Conservation (phyloP, 306 rosid genomes). For the Vigna trinervia region DNA sequence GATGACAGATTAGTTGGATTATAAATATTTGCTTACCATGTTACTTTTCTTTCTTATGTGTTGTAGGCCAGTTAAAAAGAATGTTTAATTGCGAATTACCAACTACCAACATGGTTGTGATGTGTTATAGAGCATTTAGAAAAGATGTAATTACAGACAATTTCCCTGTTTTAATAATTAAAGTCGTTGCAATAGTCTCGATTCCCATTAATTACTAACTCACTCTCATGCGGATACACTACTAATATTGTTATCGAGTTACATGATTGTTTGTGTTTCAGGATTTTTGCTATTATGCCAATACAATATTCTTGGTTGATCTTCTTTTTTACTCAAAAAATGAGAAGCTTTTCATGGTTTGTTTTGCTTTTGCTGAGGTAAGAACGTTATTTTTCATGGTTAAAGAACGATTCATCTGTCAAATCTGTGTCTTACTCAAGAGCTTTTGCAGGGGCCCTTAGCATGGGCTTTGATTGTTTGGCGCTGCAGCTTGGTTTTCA, state of each 20-base stretch:
- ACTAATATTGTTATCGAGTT: conserved; percentile 15
- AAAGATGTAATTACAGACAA: neutral
- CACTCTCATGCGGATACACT: neutral
- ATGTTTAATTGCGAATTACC: neutral
- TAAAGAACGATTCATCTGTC: conserved; percentile 27
- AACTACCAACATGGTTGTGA: conserved; percentile 1
- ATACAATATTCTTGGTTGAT: conserved; percentile 83
- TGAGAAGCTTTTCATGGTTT: conserved; percentile 91
- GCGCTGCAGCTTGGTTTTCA: conserved; percentile 99
- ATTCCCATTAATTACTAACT: conserved; percentile 27
- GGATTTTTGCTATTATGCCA: conserved; percentile 98
- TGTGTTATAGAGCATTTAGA: neutral
- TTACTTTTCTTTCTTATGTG: neutral
- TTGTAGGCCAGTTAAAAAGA: neutral
- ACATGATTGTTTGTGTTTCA: conserved; percentile 51
- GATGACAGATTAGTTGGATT: conserved; percentile 6
- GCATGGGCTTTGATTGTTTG: conserved; percentile 97
- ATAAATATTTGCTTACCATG: conserved; percentile 1
- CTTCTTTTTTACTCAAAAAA: conserved; percentile 78
- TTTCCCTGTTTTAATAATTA: neutral
- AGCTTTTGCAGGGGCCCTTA: conserved; percentile 82
- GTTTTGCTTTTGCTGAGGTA: conserved; percentile 99
- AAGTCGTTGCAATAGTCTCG: neutral
- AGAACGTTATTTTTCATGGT: conserved; percentile 35
- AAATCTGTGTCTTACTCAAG: conserved; percentile 43